A percentile compares a stretch with the other conserved stretches of the same genome.
Evolutionary conservation across 495 filamentous ascomycete species (phyloP).

Genomic region (Xylaria grammica): DNA sequence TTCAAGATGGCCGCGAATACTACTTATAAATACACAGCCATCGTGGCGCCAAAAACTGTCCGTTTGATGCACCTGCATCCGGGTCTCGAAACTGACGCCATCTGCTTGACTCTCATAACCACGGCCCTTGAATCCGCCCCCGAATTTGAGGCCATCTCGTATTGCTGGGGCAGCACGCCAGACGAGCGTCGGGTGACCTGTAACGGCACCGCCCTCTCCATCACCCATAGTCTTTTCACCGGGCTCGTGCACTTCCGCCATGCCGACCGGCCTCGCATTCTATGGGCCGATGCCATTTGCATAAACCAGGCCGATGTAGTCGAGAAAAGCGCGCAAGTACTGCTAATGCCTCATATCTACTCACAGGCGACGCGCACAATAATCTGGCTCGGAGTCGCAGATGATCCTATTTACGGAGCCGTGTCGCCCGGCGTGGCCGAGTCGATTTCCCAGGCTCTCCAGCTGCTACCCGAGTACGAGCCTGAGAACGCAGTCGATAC

Average conservation of each 20-base stretch:
- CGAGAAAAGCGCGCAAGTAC: slow-evolving; percentile 42
- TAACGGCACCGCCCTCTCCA: slow-evolving; percentile 27
- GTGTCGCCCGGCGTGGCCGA: slow-evolving; percentile 19
- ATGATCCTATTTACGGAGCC: slow-evolving; percentile 16
- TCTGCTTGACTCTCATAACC: slow-evolving; percentile 21
- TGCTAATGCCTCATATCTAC: slow-evolving; percentile 45
- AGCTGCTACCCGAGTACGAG: slow-evolving; percentile 18
- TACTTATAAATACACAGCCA: slow-evolving; percentile 5
- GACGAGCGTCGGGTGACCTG: slow-evolving; percentile 27
- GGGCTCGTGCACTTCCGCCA: slow-evolving; percentile 37
- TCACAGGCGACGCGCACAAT: slow-evolving; percentile 32
- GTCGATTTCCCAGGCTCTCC: slow-evolving; percentile 13
- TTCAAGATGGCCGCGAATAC: not conserved
- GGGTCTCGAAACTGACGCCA: slow-evolving; percentile 20
- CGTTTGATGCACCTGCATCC: slow-evolving; percentile 28
- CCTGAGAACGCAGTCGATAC: slow-evolving; percentile 2
- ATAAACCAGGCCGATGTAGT: slow-evolving; percentile 43
- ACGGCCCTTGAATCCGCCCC: slow-evolving; percentile 18
- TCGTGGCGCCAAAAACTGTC: slow-evolving; percentile 8
- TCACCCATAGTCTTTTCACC: slow-evolving; percentile 35
- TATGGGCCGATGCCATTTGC: slow-evolving; percentile 49
- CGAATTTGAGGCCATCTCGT: slow-evolving; percentile 45
- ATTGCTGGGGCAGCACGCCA: slow-evolving; percentile 40
- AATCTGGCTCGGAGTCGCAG: slow-evolving; percentile 40
- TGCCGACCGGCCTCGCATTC: slow-evolving; percentile 24